Base-by-base conservation (phyloP, 2,329 filamentous ascomycete genomes). In the Aspergillus neotritici region DNA sequence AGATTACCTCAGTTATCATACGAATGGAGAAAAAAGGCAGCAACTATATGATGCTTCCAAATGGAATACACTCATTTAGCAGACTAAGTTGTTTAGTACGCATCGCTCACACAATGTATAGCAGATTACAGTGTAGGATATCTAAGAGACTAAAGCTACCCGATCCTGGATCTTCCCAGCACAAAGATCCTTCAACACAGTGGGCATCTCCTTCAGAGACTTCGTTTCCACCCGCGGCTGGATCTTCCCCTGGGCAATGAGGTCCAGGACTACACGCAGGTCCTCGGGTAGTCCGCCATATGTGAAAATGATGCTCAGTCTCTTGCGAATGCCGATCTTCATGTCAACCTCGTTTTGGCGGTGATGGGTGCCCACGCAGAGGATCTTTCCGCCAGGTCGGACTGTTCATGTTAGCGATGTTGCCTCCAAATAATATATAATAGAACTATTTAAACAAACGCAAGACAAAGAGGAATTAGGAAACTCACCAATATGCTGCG, bases 251-350 rank as follows among this genome's bases (percentile, higher is more conserved):
- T 58, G 47, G 1, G 56, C 51, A 42, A 72, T 65, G 31, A 70
- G 49, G n/a, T 41, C 44, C 31, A 54, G 31, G 17, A 51, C 48
- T 17, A 48, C 50, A 31, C 43, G 41, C 2, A 74, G 48, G 41
- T 72, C 69, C 9, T 46, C 43, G 1, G 68, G 54, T 42, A 68
- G 69, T 0, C 70, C 70, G 4, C 67, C 69, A 33, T 73, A 74
- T 7, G 65, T 67, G 21, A 72, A 72, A 3, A 71, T 66, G 28
- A 63, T 68, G 10, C 56, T 64, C 3, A 72, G 49, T 25, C 69
- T 51, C 51, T 72, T 72, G 13, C 69, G 54, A 5, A 69, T 70
- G 0, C 68, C 67, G 8, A 65, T 66, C 43, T 71, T 71, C 69
- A 72, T 72, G 31, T 70, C 58, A 8, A 72, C 43, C 0, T 62